A percentile compares a stretch with the other conserved stretches of the same genome.
Evolutionary conservation across 2,329 filamentous ascomycete genomes (phyloP).

Genomic region (Madurella mycetomatis): DNA sequence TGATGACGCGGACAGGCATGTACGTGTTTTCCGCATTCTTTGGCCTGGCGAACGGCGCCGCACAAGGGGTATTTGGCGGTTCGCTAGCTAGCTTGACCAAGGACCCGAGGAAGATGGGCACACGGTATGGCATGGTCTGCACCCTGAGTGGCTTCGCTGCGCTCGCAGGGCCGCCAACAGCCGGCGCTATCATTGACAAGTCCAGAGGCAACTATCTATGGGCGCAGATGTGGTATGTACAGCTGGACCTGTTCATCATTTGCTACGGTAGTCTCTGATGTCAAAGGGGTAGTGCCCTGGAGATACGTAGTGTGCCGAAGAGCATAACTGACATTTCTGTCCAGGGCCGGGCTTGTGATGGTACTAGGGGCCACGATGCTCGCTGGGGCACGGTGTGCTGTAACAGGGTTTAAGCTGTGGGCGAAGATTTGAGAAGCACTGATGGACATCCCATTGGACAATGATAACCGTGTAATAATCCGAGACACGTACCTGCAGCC

Average conservation of each 20-base stretch:
- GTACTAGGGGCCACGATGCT: slow-evolving; percentile 32
- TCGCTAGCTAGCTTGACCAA: slow-evolving; percentile 40
- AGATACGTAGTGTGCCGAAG: no score
- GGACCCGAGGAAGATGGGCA: slow-evolving; percentile 43
- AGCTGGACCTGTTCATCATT: no score
- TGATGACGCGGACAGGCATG: slow-evolving; percentile 30
- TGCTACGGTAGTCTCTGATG: no score
- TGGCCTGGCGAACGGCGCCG: slow-evolving; percentile 41
- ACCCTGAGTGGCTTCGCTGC: slow-evolving; percentile 40
- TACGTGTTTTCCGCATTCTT: slow-evolving; percentile 40
- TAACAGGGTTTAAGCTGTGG: slow-evolving; percentile 35
- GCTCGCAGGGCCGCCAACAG: slow-evolving; percentile 42
- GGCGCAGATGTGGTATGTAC: slow-evolving; percentile 39
- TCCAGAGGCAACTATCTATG: slow-evolving; percentile 38
- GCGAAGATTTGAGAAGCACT: slow-evolving; percentile 30
- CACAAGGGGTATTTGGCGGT: slow-evolving; percentile 39
- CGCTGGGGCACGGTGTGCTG: slow-evolving; percentile 31
- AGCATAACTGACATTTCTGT: no score
- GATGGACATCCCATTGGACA: no score
- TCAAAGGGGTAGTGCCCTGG: no score
- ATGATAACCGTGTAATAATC: no score
- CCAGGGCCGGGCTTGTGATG: slow-evolving; percentile 38
- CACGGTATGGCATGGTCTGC: slow-evolving; percentile 43
- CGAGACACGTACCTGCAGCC: no score
- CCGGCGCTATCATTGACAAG: slow-evolving; percentile 42